Conservation (phyloP, 805 yeast genomes). For the Priceomyces fermenticarens region DNA sequence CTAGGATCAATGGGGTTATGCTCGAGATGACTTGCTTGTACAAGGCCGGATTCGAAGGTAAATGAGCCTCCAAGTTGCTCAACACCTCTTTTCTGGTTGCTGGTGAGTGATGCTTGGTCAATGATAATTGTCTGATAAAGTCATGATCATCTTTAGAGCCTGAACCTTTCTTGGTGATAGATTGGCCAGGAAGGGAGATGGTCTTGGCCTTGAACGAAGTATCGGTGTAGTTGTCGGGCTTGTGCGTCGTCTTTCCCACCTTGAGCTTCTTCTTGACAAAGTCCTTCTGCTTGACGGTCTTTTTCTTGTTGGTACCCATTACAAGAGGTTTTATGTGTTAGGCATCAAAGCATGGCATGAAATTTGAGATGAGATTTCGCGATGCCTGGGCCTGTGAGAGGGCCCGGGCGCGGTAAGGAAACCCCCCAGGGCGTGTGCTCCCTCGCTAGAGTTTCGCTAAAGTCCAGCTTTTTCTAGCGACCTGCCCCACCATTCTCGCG, state of each 20-base stretch:
- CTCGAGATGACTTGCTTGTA: constrained; percentile 56
- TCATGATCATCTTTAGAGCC: constrained; percentile 37
- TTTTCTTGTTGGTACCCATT: constrained; percentile 53
- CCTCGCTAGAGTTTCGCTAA: too few relatives aligned
- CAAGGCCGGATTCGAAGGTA: constrained; percentile 51
- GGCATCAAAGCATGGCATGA: too few relatives aligned
- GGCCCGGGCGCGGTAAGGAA: too few relatives aligned
- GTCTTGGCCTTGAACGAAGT: constrained; percentile 77
- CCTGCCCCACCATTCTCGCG: too few relatives aligned
- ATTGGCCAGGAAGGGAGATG: constrained; percentile 47
- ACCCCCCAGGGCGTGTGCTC: too few relatives aligned
- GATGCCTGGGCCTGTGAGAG: too few relatives aligned
- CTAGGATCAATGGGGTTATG: constrained; percentile 63
- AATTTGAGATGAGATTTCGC: too few relatives aligned
- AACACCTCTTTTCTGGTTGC: constrained; percentile 72
- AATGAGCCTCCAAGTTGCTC: constrained; percentile 45
- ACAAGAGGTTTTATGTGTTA: neutral
- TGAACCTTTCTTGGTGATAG: constrained; percentile 20
- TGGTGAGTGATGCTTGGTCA: constrained; percentile 71
- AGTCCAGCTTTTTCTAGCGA: too few relatives aligned
- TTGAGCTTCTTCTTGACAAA: constrained; percentile 74
- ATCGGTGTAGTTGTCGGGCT: constrained; percentile 75
- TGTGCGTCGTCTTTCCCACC: constrained; percentile 80
- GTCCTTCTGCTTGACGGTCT: constrained; percentile 66
- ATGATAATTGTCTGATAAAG: constrained; percentile 58